Evolutionary conservation across 805 yeast species (phyloP).

Genomic region (Saccharomycopsis javanensis): DNA sequence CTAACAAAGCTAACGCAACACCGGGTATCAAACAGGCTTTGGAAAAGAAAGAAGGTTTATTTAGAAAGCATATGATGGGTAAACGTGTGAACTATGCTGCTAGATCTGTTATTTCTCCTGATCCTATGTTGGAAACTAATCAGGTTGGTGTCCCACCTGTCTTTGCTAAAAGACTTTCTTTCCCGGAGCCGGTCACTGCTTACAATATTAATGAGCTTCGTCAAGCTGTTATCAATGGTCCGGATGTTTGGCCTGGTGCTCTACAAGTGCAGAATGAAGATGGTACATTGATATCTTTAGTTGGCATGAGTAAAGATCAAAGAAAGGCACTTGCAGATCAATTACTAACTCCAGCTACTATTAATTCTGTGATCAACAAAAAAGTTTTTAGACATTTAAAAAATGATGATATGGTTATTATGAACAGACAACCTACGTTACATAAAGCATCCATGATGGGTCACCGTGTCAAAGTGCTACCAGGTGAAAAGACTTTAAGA

Average conservation of each 20-base stretch:
- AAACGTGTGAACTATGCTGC: conserved; percentile 99
- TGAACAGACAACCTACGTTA: conserved; percentile 98
- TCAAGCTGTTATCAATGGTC: conserved; percentile 94
- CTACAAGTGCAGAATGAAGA: conserved; percentile 92
- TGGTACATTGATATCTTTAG: conserved; percentile 70
- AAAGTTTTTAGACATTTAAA: conserved; percentile 92
- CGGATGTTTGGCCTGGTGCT: conserved; percentile 99
- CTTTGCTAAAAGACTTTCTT: conserved; percentile 88
- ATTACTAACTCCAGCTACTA: conserved; percentile 68
- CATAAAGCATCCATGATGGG: conserved; percentile 99
- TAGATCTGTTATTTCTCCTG: conserved; percentile 97
- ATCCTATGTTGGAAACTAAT: conserved; percentile 94
- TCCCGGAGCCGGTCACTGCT: conserved; percentile 96
- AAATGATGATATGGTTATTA: conserved; percentile 88
- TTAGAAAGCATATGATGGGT: conserved; percentile 99
- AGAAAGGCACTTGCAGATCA: conserved; percentile 93
- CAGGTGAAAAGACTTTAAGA: conserved; percentile 94
- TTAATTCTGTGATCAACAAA: conserved; percentile 63
- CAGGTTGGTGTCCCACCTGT: conserved; percentile 99
- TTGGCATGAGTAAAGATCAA: conserved; percentile 87
- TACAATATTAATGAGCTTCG: conserved; percentile 85
- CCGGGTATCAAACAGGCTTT: conserved; percentile 98
- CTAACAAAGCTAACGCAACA: conserved; percentile 54
- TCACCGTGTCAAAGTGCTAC: conserved; percentile 91
- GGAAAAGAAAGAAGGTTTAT: conserved; percentile 96